A percentile compares a stretch with the other conserved stretches of the same genome.
Conservation (phyloP, 2,329 filamentous ascomycete genomes). For the Gnomoniopsis smithogilvyi region DNA sequence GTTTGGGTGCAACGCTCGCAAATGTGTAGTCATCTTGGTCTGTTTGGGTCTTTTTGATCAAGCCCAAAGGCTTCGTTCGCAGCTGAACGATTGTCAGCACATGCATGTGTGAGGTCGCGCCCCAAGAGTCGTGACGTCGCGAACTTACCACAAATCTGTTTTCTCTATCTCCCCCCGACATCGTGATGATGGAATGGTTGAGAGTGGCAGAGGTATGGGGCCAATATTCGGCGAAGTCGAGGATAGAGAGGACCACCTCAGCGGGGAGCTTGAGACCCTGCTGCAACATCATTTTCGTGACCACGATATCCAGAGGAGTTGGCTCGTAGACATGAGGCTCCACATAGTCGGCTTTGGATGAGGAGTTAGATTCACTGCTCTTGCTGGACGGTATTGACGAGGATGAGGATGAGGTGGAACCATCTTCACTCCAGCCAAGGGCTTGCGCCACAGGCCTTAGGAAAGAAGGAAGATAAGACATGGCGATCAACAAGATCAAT, state of each 20-base stretch:
- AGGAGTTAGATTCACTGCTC: neutral
- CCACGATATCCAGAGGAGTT: conserved; percentile 44
- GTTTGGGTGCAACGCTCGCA: conserved; percentile 10
- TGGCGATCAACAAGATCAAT: conserved; percentile 2
- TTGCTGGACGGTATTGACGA: neutral
- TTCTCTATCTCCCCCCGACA: conserved; percentile 22
- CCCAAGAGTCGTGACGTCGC: neutral
- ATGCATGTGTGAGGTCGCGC: neutral
- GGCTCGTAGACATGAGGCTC: conserved; percentile 27
- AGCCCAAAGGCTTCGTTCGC: conserved; percentile 38
- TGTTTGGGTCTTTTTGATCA: conserved; percentile 28
- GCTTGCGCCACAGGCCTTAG: neutral
- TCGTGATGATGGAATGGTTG: conserved; percentile 6
- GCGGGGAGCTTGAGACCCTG: conserved; percentile 43
- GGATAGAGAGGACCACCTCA: conserved; percentile 53
- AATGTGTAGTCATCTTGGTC: conserved; percentile 21
- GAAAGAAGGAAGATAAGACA: conserved; percentile 11
- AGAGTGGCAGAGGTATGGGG: conserved; percentile 40
- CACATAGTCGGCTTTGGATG: neutral
- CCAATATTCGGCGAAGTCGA: conserved; percentile 64
- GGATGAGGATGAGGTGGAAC: neutral
- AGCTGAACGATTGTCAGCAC: conserved; percentile 27
- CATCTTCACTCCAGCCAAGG: neutral
- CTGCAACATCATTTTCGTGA: conserved; percentile 46
- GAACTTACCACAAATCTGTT: conserved; percentile 39